Percentiles rank a stretch among this genome's conserved stretches.
phyloP scores from a whole-genome alignment of 345 rosid species.

The Bruguiera sexangula region DNA sequence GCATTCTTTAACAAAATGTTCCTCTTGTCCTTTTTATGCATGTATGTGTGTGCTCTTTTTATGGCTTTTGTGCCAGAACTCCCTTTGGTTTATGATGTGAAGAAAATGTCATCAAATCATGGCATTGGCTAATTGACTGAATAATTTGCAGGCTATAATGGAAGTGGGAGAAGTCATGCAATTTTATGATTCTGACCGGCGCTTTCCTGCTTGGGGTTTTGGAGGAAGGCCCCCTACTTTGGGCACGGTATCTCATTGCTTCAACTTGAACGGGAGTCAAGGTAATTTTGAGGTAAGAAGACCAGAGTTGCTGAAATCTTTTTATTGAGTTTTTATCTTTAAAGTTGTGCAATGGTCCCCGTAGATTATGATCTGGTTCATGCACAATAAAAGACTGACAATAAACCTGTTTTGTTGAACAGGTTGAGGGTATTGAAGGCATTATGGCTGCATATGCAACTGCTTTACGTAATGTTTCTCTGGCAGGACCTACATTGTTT shows the following conservation, averaged over 20 bases:
- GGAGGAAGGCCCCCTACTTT: constrained; percentile 58
- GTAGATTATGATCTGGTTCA: too few relatives aligned
- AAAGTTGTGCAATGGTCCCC: too few relatives aligned
- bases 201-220: constrained; percentile 88
- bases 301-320: not conserved
- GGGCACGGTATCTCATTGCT: constrained; percentile 69
- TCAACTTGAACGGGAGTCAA: constrained; percentile 64
- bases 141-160: constrained; percentile 60
- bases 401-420: constrained; percentile 5
- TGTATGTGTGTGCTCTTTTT: not conserved
- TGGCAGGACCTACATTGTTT: constrained; percentile 73
- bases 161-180: constrained; percentile 86
- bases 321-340: too few relatives aligned
- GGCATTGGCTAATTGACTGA: not conserved
- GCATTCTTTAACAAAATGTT: not conserved
- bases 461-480: constrained; percentile 50
- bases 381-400: too few relatives aligned
- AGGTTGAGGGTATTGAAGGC: constrained; percentile 88
- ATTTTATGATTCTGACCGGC: constrained; percentile 75
- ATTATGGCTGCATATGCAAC: constrained; percentile 69
- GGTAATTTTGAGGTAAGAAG: constrained; percentile 54
- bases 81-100: not conserved
- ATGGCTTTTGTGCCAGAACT: not conserved
- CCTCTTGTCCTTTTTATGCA: not conserved
- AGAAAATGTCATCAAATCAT: not conserved